phyloP scores from a whole-genome alignment of 2,329 filamentous ascomycete species.

The Thielaviopsis cerberus region DNA sequence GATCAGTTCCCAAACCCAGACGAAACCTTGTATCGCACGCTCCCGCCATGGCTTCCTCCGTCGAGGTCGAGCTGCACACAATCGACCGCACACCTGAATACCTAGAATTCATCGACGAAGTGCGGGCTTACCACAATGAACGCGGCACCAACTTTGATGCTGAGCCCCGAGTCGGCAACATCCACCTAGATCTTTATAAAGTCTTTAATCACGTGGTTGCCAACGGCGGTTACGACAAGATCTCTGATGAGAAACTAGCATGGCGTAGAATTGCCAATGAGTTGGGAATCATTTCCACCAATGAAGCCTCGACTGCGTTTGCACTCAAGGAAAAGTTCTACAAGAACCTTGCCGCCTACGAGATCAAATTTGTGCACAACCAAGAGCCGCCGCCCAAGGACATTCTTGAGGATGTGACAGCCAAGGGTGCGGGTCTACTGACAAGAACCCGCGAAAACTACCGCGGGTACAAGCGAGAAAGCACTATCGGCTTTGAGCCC shows the following conservation, averaged over 20 bases:
- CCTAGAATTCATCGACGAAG: constrained; percentile 56
- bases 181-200: constrained; percentile 57
- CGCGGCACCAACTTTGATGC: constrained; percentile 63
- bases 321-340: constrained; percentile 76
- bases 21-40: neutral
- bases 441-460: constrained; percentile 65
- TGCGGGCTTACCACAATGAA: constrained; percentile 57
- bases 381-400: constrained; percentile 73
- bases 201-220: constrained; percentile 61
- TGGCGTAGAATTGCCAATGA: constrained; percentile 67
- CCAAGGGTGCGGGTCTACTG: constrained; percentile 65
- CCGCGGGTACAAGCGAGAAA: constrained; percentile 27
- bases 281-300: constrained; percentile 54
- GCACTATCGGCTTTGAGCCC: constrained; percentile 36
- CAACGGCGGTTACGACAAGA: constrained; percentile 70
- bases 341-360: constrained; percentile 73
- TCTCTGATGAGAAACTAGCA: constrained; percentile 65
- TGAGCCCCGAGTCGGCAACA: constrained; percentile 62
- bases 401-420: constrained; percentile 72
- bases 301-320: constrained; percentile 70
- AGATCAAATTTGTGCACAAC: constrained; percentile 59
- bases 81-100: constrained; percentile 52
- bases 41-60: constrained; percentile 19
- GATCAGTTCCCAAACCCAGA: neutral
- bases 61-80: constrained; percentile 22